These are phyloP conservation scores for Jatropha curcas DNA, from an alignment of 345 rosid species.

Conservation along the genomic window DNA sequence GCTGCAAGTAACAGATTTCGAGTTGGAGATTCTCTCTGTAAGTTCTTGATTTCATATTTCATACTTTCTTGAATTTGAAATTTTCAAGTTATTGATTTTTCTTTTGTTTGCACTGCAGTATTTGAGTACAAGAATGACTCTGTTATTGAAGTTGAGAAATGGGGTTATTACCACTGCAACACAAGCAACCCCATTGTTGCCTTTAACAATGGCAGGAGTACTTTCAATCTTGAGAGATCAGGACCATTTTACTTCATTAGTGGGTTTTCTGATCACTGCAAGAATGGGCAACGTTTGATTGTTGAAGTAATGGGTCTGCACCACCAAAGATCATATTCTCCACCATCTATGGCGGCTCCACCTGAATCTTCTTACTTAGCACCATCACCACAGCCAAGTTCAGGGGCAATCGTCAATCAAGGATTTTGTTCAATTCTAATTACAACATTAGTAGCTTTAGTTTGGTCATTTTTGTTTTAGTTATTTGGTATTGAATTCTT, in stretches of 20 bases:
- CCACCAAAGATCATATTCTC: constrained; percentile 21
- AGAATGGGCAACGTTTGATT: constrained; percentile 61
- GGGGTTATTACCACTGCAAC: constrained; percentile 75
- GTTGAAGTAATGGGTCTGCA: constrained; percentile 70
- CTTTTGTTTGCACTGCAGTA: constrained; percentile 30
- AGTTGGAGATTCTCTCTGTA: constrained; percentile 67
- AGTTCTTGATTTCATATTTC: too few relatives aligned
- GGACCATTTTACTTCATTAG: constrained; percentile 83
- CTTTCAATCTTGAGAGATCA: constrained; percentile 54
- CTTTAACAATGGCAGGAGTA: constrained; percentile 64
- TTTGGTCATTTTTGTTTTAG: constrained; percentile 4
- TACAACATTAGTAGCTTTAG: constrained; percentile 16
- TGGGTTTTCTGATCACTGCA: constrained; percentile 59
- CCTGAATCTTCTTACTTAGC: constrained; percentile 29
- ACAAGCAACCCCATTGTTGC: constrained; percentile 37
- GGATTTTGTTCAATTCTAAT: constrained; percentile 16
- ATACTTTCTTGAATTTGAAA: too few relatives aligned
- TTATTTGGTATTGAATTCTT: background rate
- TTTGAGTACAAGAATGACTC: constrained; percentile 78
- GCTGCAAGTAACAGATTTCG: constrained; percentile 61
- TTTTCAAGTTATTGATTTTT: background rate
- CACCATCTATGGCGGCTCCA: constrained; percentile 33
- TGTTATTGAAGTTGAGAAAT: constrained; percentile 69
- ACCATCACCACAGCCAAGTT: constrained; percentile 39
- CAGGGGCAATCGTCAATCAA: constrained; percentile 24